A percentile compares a stretch with the other conserved stretches of the same genome.
These are phyloP conservation scores for Blastobotrys terrestris DNA, from an alignment of 805 yeast species.

Conservation along the genomic window DNA sequence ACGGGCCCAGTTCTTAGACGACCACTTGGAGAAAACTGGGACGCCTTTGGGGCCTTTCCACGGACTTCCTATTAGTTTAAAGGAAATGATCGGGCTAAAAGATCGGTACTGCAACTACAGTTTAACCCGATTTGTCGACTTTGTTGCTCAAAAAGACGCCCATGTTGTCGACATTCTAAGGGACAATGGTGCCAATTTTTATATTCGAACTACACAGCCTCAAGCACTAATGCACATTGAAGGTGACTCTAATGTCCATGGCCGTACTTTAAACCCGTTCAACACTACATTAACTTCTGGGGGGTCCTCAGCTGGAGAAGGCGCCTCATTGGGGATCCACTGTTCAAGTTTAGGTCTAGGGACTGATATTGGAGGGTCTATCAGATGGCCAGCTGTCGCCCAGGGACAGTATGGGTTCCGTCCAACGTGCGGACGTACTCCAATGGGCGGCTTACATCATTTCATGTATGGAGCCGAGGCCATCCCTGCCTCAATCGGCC, in stretches of 20 bases:
- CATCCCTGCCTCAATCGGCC: constrained; percentile 45
- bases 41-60: constrained; percentile 54
- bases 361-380: constrained; percentile 49
- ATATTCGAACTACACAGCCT: constrained; percentile 50
- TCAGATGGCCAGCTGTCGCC: constrained; percentile 44
- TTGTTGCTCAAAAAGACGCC: constrained; percentile 14
- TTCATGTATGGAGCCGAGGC: constrained; percentile 24
- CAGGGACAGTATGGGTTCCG: constrained; percentile 44
- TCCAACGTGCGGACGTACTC: constrained; percentile 39
- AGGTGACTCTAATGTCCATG: constrained; percentile 39
- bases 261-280: constrained; percentile 42
- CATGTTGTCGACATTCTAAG: constrained; percentile 10
- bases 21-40: constrained; percentile 40
- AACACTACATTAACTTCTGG: constrained; percentile 43
- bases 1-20: constrained; percentile 50
- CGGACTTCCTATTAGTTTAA: constrained; percentile 54
- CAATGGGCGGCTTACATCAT: constrained; percentile 31
- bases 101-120: constrained; percentile 2
- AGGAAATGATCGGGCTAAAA: constrained; percentile 12
- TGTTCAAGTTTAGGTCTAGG: constrained; percentile 50
- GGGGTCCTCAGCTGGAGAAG: constrained; percentile 55
- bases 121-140: neutral
- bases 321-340: constrained; percentile 39
- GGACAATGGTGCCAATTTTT: constrained; percentile 46
- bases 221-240: constrained; percentile 48